Evolutionary conservation across 108 stramenopile genomes (phyloP), one percentile per base, ranked within the genome.

Genomic region (Pseudonitzschia multiseries): DNA sequence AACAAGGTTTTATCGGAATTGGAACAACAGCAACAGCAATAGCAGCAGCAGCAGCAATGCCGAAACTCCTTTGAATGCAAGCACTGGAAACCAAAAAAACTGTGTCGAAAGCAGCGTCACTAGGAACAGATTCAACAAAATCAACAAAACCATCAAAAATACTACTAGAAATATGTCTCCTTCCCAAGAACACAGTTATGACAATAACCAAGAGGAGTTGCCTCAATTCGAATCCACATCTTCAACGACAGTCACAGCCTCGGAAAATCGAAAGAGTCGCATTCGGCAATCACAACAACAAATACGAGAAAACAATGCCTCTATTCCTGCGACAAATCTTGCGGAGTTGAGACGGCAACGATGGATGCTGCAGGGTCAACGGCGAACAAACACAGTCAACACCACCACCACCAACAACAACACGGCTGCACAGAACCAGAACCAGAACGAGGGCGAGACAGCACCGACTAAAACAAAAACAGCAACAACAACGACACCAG

Each of bases 301-400:
- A 53, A 71, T 42, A 14, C 64, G 69, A 48, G 61, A 63, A 36
- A 62, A 57, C 29, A 32, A 10, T 64, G 63, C 4, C 12, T 48
- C 46, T 42, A 44, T 17, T 56, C 21, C 64, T 42, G 12, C 53
- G 0, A 27, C 65, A 6, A 71, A 66, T 59, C 29, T 74, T 8
- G 10, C 69, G 17, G 71, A 79, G n/a, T 69, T 65, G 69, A 65
- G 79, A 53, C 68, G 69, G 48, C 72, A 79, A 41, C 72, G 79
- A 32, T 41, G 73, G 28, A 48, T 74, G 20, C 42, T 62, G 17
- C 79, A 69, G n/a, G 43, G 43, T 42, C 59, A 72, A 61, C 46
- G 60, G 5, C 50, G 40, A 29, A 4, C 46, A 44, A 29, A 63
- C 41, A 21, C 29, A 2, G 51, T 60, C 3, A 22, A 10, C 42